Base-by-base conservation (phyloP, 2,329 filamentous ascomycete genomes). In the Pseudogymnoascus sp. region DNA sequence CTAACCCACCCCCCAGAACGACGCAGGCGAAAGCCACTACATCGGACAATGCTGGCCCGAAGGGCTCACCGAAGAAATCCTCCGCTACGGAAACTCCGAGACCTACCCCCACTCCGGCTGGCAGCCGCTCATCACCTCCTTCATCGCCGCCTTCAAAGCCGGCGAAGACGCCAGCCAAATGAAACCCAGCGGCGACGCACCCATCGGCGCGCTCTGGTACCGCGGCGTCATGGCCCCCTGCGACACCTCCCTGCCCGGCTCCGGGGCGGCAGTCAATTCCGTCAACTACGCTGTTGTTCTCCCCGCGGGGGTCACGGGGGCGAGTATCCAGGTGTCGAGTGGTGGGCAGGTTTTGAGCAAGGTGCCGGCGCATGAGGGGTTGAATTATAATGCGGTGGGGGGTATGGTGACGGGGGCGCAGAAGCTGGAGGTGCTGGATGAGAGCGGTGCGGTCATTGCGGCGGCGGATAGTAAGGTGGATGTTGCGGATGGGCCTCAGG, bases 21-120 rank as follows among this genome's bases (percentile, higher is more conserved):
- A 74, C 59, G 73, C 70, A 1, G 70, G 71, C 14, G 72, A 74
- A 60, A 70, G 68, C 61, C 74, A 75, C 64, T 75, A 75, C 64
- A 69, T 75, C 38, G 73, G 73, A 28, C 67, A 68, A 14, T 66
- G 69, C 35, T 73, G 70, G 69, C 61, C 67, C 6, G 72, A 75
- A 60, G 28, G 63, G 2, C 67, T 64, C 37, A 35, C 58, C 30
- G 58, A 63, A 37, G 3, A 62, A 18, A 67, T 68, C 20, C 70
- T 72, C 59, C 63, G 68, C 20, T 75, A 75, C 60, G 69, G 68
- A 35, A 70, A 71, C 60, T 64, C 67, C 39, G 66, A 67, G 41
- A 53, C 59, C 43, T 68, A 61, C 18, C 66, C 68, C 14, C 63
- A 64, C 33, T 41, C n/a, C 7, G 73, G 66, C 3, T 75, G 73